Conservation (phyloP, 2,329 filamentous ascomycete species). For the Xylaria sp. region DNA sequence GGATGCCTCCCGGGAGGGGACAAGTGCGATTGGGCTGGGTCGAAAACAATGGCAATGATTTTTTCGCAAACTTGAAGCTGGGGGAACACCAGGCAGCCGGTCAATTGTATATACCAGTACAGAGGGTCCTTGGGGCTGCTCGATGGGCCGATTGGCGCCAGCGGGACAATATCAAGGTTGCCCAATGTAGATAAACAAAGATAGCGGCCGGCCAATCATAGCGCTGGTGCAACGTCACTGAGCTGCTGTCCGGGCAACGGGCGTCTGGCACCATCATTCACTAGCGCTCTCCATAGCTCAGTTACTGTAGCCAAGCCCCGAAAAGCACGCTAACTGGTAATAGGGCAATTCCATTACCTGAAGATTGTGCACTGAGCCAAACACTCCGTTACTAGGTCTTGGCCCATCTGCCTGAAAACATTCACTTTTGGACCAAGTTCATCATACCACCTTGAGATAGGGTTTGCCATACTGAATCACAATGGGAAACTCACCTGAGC, state of each 20-base stretch:
- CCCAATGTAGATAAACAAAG: conserved; percentile 38
- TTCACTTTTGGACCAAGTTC: too few species aligned
- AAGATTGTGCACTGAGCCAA: too few species aligned
- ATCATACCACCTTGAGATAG: too few species aligned
- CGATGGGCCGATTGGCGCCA: conserved; percentile 24
- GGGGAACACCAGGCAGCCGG: conserved; percentile 26
- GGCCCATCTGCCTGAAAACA: too few species aligned
- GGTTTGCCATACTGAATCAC: too few species aligned
- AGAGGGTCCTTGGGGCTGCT: conserved; percentile 26
- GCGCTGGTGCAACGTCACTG: conserved; percentile 33
- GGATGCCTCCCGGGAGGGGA: conserved; percentile 16
- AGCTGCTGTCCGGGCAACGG: conserved; percentile 38
- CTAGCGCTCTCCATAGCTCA: neutral
- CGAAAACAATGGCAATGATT: conserved; percentile 21
- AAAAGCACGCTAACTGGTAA: neutral
- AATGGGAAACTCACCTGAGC: too few species aligned
- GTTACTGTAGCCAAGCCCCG: neutral
- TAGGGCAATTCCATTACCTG: conserved; percentile 1
- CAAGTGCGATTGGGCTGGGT: conserved; percentile 1
- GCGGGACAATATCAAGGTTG: conserved; percentile 21
- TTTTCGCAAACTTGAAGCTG: conserved; percentile 24
- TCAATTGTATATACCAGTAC: conserved; percentile 16
- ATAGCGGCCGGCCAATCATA: conserved; percentile 33
- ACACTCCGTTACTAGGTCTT: too few species aligned
- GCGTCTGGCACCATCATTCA: conserved; percentile 26